These are phyloP conservation scores for Pyronema domesticum DNA, from an alignment of 495 filamentous ascomycete genomes.

Conservation along the genomic window DNA sequence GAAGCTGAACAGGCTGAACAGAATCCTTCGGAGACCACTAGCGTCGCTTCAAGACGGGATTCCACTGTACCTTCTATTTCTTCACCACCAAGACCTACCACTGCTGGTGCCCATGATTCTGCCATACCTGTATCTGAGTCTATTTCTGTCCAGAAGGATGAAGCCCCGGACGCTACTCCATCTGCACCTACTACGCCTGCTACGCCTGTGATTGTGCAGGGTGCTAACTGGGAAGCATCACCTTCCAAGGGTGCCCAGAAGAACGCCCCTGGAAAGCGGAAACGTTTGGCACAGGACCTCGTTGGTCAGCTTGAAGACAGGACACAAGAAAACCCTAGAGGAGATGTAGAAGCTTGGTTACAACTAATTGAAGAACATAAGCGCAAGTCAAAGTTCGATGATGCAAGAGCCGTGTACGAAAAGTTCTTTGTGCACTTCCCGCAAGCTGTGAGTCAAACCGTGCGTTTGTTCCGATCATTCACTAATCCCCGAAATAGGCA, in stretches of 20 bases:
- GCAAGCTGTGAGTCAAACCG: slow-evolving; percentile 51
- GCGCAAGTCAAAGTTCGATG: slow-evolving; percentile 60
- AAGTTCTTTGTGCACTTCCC: slow-evolving; percentile 77
- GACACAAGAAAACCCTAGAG: slow-evolving; percentile 75
- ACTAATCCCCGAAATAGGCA: slow-evolving; percentile 37
- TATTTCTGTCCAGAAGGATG: not conserved
- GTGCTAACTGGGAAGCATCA: not conserved
- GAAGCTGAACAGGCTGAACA: slow-evolving; percentile 21
- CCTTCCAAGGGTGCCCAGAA: slow-evolving; percentile 28
- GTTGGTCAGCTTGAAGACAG: slow-evolving; percentile 77
- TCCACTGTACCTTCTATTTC: slow-evolving; percentile 41
- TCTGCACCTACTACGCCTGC: not conserved
- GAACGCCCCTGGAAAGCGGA: slow-evolving; percentile 30
- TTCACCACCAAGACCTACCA: slow-evolving; percentile 36
- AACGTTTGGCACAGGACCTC: slow-evolving; percentile 53
- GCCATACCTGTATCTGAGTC: not conserved
- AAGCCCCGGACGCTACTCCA: not conserved
- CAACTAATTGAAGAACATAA: slow-evolving; percentile 70
- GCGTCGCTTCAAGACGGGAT: slow-evolving; percentile 7
- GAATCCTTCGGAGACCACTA: not conserved
- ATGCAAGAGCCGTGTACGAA: slow-evolving; percentile 63
- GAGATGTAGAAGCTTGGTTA: slow-evolving; percentile 80
- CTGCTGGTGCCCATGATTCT: slow-evolving; percentile 24
- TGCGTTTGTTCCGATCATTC: not conserved
- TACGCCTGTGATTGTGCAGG: not conserved